phyloP scores from a whole-genome alignment of 495 filamentous ascomycete genomes.

The Trichocladium antarcticum region DNA sequence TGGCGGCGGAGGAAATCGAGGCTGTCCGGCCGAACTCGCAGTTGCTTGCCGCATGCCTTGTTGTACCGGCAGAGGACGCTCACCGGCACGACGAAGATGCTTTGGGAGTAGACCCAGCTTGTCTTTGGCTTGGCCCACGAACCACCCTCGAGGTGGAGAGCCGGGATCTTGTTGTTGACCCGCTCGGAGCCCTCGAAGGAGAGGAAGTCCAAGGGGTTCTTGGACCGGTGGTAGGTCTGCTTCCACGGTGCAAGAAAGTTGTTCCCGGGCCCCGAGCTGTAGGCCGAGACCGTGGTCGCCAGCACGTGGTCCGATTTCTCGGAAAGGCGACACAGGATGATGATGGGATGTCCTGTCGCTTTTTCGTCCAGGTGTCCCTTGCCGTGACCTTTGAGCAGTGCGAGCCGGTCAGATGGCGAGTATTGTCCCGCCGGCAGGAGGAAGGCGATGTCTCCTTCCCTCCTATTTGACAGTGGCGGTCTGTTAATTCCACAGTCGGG shows the following conservation, averaged over 20 bases:
- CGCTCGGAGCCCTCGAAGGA: slow-evolving; percentile 20
- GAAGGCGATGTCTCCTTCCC: slow-evolving; percentile 1
- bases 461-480: too few relatives aligned
- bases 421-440: neutral
- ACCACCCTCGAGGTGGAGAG: slow-evolving; percentile 12
- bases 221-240: slow-evolving; percentile 5
- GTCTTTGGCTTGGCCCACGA: slow-evolving; percentile 21
- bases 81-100: slow-evolving; percentile 16
- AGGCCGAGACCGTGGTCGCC: slow-evolving; percentile 25
- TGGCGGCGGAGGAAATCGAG: neutral
- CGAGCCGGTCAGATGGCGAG: neutral
- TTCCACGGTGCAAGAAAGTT: slow-evolving; percentile 23
- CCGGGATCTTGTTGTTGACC: neutral
- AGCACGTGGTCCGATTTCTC: slow-evolving; percentile 10
- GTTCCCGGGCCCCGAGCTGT: slow-evolving; percentile 12
- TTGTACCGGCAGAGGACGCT: slow-evolving; percentile 14
- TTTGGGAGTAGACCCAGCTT: slow-evolving; percentile 24
- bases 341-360: slow-evolving; percentile 20
- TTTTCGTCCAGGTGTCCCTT: neutral
- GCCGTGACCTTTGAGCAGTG: neutral
- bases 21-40: neutral
- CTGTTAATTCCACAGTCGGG: too few relatives aligned
- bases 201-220: slow-evolving; percentile 14
- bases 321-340: slow-evolving; percentile 18
- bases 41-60: neutral